Conservation (phyloP, 1,284 basidiomycete species). For the Coriolopsis trogii region DNA sequence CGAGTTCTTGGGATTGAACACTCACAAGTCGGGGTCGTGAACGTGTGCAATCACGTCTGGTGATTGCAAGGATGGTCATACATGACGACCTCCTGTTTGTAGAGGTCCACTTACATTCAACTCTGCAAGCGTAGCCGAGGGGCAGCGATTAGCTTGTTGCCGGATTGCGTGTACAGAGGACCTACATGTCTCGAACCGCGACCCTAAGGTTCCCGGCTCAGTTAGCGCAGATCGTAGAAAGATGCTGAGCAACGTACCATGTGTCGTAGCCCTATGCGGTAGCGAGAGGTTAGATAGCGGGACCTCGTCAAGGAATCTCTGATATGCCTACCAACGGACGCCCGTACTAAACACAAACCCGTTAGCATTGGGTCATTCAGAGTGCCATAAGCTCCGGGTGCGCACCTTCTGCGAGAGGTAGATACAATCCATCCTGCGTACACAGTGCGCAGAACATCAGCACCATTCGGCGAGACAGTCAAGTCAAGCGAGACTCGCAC, state of each 20-base stretch:
- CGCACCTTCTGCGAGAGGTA: constrained; percentile 89
- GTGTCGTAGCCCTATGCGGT: constrained; percentile 55
- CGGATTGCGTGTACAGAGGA: constrained; percentile 11
- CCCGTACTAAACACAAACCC: constrained; percentile 41
- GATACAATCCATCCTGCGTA: constrained; percentile 85
- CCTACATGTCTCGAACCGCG: constrained; percentile 76
- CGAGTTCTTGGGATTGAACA: no score
- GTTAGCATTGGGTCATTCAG: neutral
- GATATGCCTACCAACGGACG: constrained; percentile 43
- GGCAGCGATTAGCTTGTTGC: neutral
- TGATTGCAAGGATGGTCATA: no score
- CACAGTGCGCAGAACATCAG: neutral
- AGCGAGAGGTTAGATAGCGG: no score
- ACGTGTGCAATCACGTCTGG: constrained; percentile 68
- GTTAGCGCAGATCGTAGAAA: neutral
- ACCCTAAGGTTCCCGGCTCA: constrained; percentile 49
- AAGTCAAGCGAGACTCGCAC: constrained; percentile 41
- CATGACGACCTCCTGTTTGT: no score
- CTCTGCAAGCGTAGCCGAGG: constrained; percentile 40
- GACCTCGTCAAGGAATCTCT: neutral
- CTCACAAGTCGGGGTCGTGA: constrained; percentile 76
- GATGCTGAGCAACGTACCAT: constrained; percentile 41
- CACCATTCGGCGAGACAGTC: neutral
- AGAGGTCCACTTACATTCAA: constrained; percentile 57
- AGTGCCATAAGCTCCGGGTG: neutral